Percentiles rank a stretch among this genome's conserved stretches.
Evolutionary conservation across 2,329 filamentous ascomycete species (phyloP).

Genomic region (Beauveria pseudobassiana): DNA sequence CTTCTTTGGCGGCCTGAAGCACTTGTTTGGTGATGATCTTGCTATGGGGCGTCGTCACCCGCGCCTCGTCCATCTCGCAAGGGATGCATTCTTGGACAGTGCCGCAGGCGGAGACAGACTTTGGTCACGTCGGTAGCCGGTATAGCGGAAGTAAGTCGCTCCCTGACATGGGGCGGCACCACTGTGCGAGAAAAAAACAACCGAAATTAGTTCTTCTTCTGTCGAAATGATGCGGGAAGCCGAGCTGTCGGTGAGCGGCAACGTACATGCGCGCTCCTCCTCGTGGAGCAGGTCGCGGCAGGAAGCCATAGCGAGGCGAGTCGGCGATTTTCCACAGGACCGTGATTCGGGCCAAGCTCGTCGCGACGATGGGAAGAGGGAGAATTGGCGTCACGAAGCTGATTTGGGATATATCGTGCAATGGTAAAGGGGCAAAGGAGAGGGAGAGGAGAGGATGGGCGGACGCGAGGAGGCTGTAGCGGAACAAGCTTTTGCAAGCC

Average conservation of each 20-base stretch:
- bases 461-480: background rate
- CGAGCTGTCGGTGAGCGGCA: background rate
- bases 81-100: slow-evolving; percentile 82
- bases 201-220: no score
- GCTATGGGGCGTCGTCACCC: slow-evolving; percentile 74
- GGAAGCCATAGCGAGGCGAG: background rate
- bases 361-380: background rate
- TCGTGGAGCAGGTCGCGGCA: slow-evolving; percentile 10
- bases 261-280: slow-evolving; percentile 11
- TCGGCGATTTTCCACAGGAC: background rate
- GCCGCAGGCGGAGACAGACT: slow-evolving; percentile 80
- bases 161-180: slow-evolving; percentile 55
- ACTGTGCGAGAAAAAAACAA: slow-evolving; percentile 36
- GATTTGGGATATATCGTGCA: background rate
- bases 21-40: slow-evolving; percentile 76
- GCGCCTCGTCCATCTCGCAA: slow-evolving; percentile 74
- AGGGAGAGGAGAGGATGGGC: background rate
- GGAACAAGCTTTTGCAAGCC: no score
- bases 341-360: no score
- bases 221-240: background rate
- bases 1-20: slow-evolving; percentile 70
- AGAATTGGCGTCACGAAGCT: background rate
- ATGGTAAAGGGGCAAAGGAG: background rate
- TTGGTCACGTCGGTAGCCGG: slow-evolving; percentile 78
- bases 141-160: slow-evolving; percentile 56